phyloP scores from a whole-genome alignment of 192 early-diverging fungal species.

The Backusella sp. region DNA sequence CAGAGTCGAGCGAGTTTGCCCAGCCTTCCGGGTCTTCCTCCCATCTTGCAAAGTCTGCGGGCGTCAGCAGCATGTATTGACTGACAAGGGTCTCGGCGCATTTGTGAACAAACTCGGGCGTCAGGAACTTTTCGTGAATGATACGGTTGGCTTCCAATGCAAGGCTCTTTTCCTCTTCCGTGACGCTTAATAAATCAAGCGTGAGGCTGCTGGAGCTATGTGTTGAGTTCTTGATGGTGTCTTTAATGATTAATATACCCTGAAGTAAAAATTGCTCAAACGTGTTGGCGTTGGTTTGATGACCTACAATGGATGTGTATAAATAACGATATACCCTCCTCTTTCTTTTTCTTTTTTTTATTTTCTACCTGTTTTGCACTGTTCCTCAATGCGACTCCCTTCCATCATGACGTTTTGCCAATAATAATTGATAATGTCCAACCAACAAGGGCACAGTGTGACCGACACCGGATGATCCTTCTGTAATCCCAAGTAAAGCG shows the following conservation, averaged over 20 bases:
- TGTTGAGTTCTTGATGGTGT: slow-evolving; percentile 58
- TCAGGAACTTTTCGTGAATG: slow-evolving; percentile 66
- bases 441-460: slow-evolving; percentile 55
- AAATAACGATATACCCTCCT: no score
- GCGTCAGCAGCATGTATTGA: slow-evolving; percentile 68
- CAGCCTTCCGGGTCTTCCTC: slow-evolving; percentile 84
- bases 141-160: slow-evolving; percentile 49
- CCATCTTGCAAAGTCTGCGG: slow-evolving; percentile 76
- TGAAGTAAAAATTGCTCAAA: slow-evolving; percentile 74
- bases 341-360: neutral
- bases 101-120: slow-evolving; percentile 61
- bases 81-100: slow-evolving; percentile 73
- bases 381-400: slow-evolving; percentile 10
- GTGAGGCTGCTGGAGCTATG: slow-evolving; percentile 36
- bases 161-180: slow-evolving; percentile 50
- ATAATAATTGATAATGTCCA: slow-evolving; percentile 72
- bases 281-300: slow-evolving; percentile 18
- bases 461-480: slow-evolving; percentile 65
- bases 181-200: neutral
- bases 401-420: slow-evolving; percentile 47
- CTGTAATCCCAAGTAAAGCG: slow-evolving; percentile 75
- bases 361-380: slow-evolving; percentile 1
- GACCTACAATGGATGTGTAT: slow-evolving; percentile 11
- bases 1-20: slow-evolving; percentile 75
- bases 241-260: slow-evolving; percentile 63